Evolutionary conservation across 306 rosid species (phyloP).

Genomic region (Phaseolus lunatus): DNA sequence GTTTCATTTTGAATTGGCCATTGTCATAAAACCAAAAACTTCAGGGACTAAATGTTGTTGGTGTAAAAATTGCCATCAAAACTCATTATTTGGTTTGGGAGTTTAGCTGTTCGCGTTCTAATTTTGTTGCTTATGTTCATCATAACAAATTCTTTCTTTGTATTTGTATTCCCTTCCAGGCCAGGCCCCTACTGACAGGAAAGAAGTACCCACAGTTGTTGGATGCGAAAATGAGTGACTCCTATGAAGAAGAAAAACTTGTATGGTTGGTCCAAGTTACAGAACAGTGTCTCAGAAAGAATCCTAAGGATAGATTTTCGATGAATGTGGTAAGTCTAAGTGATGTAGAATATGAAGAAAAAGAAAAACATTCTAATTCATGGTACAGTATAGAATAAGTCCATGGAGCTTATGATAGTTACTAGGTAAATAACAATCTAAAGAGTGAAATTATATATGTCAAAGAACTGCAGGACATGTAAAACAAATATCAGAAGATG

Average conservation of each 20-base stretch:
- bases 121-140: conserved; percentile 35
- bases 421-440: not conserved
- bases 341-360: not conserved
- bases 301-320: conserved; percentile 47
- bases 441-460: not conserved
- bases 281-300: conserved; percentile 58
- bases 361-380: conserved; percentile 15
- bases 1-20: conserved; percentile 16
- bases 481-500: not conserved
- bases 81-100: conserved; percentile 24
- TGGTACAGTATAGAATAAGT: not conserved
- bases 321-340: conserved; percentile 57
- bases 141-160: conserved; percentile 5
- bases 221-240: conserved; percentile 50
- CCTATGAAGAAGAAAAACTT: conserved; percentile 54
- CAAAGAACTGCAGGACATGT: conserved; percentile 3
- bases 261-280: conserved; percentile 52
- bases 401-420: not conserved
- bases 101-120: not conserved
- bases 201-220: conserved; percentile 50
- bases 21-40: conserved; percentile 5
- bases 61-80: not conserved
- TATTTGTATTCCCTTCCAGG: conserved; percentile 39
- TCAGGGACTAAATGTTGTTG: not conserved
- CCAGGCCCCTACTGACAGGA: conserved; percentile 54